A percentile compares a stretch with the other conserved stretches of the same genome.
Conservation (phyloP, 2,329 filamentous ascomycete species). For the Helminthosporium solani region DNA sequence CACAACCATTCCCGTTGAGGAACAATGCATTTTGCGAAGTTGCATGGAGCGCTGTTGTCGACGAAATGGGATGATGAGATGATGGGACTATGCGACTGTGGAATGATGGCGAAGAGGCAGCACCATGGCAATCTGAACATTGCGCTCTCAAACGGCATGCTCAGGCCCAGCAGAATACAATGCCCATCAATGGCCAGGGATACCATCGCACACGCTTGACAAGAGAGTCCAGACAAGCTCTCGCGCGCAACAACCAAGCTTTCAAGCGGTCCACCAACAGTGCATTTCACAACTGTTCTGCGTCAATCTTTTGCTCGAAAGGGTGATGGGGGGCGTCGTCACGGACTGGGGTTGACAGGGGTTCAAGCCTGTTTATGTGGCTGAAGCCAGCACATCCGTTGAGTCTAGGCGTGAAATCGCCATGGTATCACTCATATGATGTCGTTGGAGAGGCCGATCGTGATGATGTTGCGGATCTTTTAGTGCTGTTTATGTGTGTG, state of each 20-base stretch:
- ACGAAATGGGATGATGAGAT: too few species aligned
- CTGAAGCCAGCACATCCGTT: neutral
- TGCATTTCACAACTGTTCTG: constrained; percentile 14
- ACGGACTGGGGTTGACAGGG: constrained; percentile 14
- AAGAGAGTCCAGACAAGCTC: constrained; percentile 1
- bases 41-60: neutral
- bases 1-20: neutral
- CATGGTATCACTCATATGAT: too few species aligned
- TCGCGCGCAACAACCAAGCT: constrained; percentile 10
- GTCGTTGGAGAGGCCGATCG: constrained; percentile 16
- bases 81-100: too few species aligned
- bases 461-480: constrained; percentile 6
- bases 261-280: constrained; percentile 8
- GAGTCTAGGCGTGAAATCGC: too few species aligned
- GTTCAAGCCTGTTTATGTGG: constrained; percentile 32
- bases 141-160: too few species aligned
- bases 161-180: neutral
- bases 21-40: neutral
- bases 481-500: too few species aligned
- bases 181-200: neutral
- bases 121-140: too few species aligned
- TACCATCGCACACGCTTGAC: too few species aligned
- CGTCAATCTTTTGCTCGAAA: neutral
- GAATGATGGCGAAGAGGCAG: too few species aligned
- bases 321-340: neutral